Percentiles rank a stretch among this genome's conserved stretches.
phyloP scores from a whole-genome alignment of 1,284 basidiomycete species.

The Apiotrichum laibachii region DNA sequence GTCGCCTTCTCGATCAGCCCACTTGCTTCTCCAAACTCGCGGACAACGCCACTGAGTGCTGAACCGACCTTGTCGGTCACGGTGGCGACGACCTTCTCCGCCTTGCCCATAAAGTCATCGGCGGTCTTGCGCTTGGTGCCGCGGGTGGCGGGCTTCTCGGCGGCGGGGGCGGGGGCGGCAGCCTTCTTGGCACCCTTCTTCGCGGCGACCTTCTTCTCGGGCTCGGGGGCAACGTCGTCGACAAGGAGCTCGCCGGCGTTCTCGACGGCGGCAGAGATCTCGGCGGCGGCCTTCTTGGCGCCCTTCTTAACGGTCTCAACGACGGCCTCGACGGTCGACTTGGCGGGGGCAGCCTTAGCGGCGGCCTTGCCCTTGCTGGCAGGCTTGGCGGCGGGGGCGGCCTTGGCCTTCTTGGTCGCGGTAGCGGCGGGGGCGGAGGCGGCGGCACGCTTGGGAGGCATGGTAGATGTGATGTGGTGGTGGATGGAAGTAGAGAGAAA shows the following conservation, averaged over 20 bases:
- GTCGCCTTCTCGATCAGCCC: conserved; percentile 21
- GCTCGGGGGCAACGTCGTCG: conserved; percentile 29
- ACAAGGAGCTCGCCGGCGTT: conserved; percentile 39
- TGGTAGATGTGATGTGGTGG: conserved; percentile 3
- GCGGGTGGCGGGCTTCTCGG: background rate
- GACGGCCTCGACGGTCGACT: conserved; percentile 2
- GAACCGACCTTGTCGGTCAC: conserved; percentile 29
- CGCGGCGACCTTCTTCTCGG: conserved; percentile 14
- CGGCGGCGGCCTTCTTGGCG: conserved; percentile 8
- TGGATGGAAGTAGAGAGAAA: background rate
- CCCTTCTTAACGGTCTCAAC: conserved; percentile 5
- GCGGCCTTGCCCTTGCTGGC: background rate
- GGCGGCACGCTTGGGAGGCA: conserved; percentile 31
- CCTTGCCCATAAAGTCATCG: conserved; percentile 39
- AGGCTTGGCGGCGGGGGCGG: conserved; percentile 8
- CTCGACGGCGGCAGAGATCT: conserved; percentile 29
- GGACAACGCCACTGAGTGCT: conserved; percentile 14
- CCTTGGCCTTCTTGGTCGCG: conserved; percentile 26
- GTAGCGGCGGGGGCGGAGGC: conserved; percentile 19
- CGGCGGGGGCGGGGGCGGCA: conserved; percentile 19
- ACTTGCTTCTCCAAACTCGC: conserved; percentile 18
- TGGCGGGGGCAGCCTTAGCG: background rate
- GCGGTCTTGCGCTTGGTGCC: conserved; percentile 45
- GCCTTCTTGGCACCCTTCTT: conserved; percentile 16
- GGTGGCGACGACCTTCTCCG: conserved; percentile 31